Percentiles rank a stretch among this genome's conserved stretches.
Conservation (phyloP, 2,329 filamentous ascomycete species). For the Tolypocladium amazonense region DNA sequence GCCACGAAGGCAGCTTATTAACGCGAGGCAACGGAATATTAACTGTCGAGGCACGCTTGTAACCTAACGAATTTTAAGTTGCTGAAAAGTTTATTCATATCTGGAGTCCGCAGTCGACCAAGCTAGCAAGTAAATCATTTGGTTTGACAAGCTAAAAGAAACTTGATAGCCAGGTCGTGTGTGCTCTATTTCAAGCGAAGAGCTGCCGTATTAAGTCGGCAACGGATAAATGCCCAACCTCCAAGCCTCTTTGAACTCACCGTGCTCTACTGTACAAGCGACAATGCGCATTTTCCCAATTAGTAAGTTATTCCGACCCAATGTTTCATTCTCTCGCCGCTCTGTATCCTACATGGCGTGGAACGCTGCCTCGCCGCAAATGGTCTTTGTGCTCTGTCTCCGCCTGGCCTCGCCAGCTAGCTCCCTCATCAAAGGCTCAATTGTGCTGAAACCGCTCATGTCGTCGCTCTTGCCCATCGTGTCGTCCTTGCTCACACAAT, state of each 20-base stretch:
- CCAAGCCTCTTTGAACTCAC: not conserved
- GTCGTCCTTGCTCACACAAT: conserved; percentile 8
- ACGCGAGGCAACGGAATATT: too few relatives aligned
- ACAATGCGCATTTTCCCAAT: not conserved
- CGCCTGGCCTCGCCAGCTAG: conserved; percentile 19
- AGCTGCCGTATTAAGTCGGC: not conserved
- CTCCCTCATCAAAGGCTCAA: conserved; percentile 35
- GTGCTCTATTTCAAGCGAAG: not conserved
- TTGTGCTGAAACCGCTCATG: conserved; percentile 24
- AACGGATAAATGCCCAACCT: not conserved
- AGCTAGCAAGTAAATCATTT: too few relatives aligned
- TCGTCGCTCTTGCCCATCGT: conserved; percentile 11
- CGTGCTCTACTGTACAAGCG: not conserved
- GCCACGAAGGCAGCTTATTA: too few relatives aligned
- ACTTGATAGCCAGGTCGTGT: too few relatives aligned
- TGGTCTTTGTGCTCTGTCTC: conserved; percentile 11
- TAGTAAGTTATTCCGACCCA: not conserved
- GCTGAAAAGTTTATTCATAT: too few relatives aligned
- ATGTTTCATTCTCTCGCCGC: not conserved
- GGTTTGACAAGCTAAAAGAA: too few relatives aligned
- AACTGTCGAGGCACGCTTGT: too few relatives aligned
- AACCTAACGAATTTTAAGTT: too few relatives aligned
- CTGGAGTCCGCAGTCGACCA: too few relatives aligned
- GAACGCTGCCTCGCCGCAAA: conserved; percentile 9
- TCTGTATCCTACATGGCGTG: not conserved